A percentile compares a stretch with the other conserved stretches of the same genome.
Conservation (phyloP, 148 eudicot species). For the Cornus kousa region DNA sequence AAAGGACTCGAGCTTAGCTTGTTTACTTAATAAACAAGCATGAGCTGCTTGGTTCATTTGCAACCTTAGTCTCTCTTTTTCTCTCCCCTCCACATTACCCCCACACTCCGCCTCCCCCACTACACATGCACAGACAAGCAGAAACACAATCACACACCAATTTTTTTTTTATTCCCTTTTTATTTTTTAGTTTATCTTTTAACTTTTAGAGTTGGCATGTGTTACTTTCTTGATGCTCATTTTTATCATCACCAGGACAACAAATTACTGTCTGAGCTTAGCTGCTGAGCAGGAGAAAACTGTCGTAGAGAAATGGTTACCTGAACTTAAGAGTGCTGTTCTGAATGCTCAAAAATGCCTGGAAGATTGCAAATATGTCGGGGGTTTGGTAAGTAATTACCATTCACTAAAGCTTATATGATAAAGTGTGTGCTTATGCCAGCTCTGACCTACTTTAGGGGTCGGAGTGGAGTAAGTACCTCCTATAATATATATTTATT, state of each 20-base stretch:
- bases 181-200: too few relatives aligned
- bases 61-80: too few relatives aligned
- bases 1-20: too few relatives aligned
- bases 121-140: background rate
- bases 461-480: too few relatives aligned
- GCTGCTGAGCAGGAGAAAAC: slow-evolving; percentile 95
- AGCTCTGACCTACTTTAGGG: too few relatives aligned
- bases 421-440: too few relatives aligned
- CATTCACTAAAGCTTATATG: background rate
- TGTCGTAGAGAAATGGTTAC: slow-evolving; percentile 75
- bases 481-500: too few relatives aligned
- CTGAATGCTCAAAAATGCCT: slow-evolving; percentile 72
- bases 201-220: background rate
- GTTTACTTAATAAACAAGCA: too few relatives aligned
- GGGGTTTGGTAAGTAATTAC: slow-evolving; percentile 76
- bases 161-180: too few relatives aligned
- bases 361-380: slow-evolving; percentile 79
- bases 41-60: too few relatives aligned
- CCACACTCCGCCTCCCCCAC: too few relatives aligned
- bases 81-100: too few relatives aligned
- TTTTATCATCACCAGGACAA: slow-evolving; percentile 62
- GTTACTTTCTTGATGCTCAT: background rate
- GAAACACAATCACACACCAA: background rate
- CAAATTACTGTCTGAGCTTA: slow-evolving; percentile 73
- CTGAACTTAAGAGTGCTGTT: slow-evolving; percentile 69